Evolutionary conservation across 257 asterid species (phyloP), one percentile per base, ranked within the genome.

Genomic region (Paulownia fortunei): DNA sequence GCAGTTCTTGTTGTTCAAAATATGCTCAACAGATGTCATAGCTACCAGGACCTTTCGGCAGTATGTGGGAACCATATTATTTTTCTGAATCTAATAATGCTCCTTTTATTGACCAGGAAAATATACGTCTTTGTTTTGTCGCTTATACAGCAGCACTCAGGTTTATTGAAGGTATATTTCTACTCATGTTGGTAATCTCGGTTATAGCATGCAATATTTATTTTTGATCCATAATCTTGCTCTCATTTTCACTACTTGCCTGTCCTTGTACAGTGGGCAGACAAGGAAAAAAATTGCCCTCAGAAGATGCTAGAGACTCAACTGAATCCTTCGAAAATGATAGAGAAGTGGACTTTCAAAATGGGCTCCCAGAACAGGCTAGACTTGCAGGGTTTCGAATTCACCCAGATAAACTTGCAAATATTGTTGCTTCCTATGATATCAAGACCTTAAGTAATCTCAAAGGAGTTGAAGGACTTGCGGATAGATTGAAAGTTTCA

Each of bases 371-470:
- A 3, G 96, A 92, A 84, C 98, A 89, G 87, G 97, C 97, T 79
- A 87, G 52, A 73, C 66, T 30, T 8, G 94, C 97, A 56, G 97
- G 99, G 37, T 90, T 86, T 76, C 71, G 76, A 63, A 79, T 96
- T 80, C 93, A 90, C 90, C 97, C 99, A 0, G 95, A 93, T 76
- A 92, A 89, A 81, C 93, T 96, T 82, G 98, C 98, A 56, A 81
- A 94, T 3, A 73, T 93, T 64, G 97, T 92, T 70, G 82, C 97
- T 68, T 83, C 94, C 0, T 94, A 89, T 56, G 97, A 96, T 71
- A 96, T 93, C 80, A 92, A 79, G 82, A 89, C 91, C 13, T 80
- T 89, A 79, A 92, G 89, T 63, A 88, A 87, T 83, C 86, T 92
- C 44, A 82, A 85, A 62, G 98, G 97, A 64, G 91, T 87, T 73